These are phyloP conservation scores for Calonectria pseudoturangicola DNA, from an alignment of 2,329 filamentous ascomycete species.

Conservation along the genomic window DNA sequence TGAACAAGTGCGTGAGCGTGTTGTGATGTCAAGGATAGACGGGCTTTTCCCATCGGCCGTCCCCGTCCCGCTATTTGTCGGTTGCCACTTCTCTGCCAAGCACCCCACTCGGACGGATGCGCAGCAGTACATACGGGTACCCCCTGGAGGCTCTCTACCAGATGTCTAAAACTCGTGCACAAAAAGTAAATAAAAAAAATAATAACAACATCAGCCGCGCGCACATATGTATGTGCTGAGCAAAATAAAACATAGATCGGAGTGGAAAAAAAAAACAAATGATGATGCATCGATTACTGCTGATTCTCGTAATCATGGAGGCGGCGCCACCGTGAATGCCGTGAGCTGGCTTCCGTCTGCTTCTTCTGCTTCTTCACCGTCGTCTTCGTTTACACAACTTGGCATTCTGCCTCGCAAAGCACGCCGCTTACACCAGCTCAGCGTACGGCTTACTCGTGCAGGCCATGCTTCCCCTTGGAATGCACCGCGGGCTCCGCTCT, in stretches of 20 bases:
- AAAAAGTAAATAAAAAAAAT: conserved; percentile 2
- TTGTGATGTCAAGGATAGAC: conserved; percentile 20
- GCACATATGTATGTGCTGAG: neutral
- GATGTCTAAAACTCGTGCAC: conserved; percentile 26
- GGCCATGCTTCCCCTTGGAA: conserved; percentile 29
- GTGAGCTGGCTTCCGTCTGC: conserved; percentile 4
- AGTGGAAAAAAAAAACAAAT: neutral
- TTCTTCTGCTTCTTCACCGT: neutral
- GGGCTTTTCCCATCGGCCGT: conserved; percentile 26
- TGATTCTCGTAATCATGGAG: conserved; percentile 2
- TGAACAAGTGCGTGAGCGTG: neutral
- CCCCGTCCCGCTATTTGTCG: conserved; percentile 16
- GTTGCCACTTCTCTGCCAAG: conserved; percentile 18
- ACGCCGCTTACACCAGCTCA: conserved; percentile 24
- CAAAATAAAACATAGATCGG: neutral
- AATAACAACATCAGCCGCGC: neutral
- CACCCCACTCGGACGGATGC: conserved; percentile 12
- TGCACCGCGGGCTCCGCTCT: conserved; percentile 44
- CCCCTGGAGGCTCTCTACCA: neutral
- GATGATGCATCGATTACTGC: conserved; percentile 3
- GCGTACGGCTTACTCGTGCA: conserved; percentile 34
- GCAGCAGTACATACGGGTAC: neutral
- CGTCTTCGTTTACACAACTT: neutral
- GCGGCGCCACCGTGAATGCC: conserved; percentile 12
- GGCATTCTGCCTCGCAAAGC: conserved; percentile 1